Base-by-base conservation (phyloP, 106 monocot species). In the Dendrobium chrysotoxum region DNA sequence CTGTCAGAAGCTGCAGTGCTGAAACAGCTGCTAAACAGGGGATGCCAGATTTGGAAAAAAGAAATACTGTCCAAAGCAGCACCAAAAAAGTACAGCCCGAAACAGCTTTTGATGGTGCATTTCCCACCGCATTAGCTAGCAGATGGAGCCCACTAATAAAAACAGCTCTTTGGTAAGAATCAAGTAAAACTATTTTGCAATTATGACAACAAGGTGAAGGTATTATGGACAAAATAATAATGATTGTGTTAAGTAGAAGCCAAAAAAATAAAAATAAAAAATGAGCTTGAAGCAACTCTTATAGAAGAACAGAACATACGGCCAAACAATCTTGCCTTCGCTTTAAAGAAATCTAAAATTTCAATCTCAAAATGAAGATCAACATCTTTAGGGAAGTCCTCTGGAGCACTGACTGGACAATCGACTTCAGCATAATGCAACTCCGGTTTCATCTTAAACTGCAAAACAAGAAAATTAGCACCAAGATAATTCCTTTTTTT, bases 321-420 rank as follows among this genome's bases (percentile, higher is more conserved):
- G 42, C 28, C 2, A 79, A 65, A 21, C 2, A 76, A 82, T 38
- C 81, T 86, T 88, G 80, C 99, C 91, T 90, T 99, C 81, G 85
- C 93, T 99, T 99, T 95, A 79, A 81, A 91, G 79, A 99, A 99
- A 85, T 95, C 95, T 55, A 99, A 73, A 87, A 99, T 82, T 64
- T 99, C 93, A 61, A 95, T 89, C 80, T 99, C 99, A 90, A 91
- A 99, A 75, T 99, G 92, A 86, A 99, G 95, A 83, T 99, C 99
- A 79, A 88, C 89, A 82, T 91, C 81, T 75, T 86, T 85, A 7
- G 95, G 93, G 61, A 99, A 93, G 65, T 50, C 57, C 4, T 95
- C 90, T 71, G 99, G 90, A 83, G 85, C 85, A 79, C 84, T 77
- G 26, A 99, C 80, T 83, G 99, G 95, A 66, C 95, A 99, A 68